phyloP scores from a whole-genome alignment of 2,329 filamentous ascomycete species.

The Diaporthe sp. region DNA sequence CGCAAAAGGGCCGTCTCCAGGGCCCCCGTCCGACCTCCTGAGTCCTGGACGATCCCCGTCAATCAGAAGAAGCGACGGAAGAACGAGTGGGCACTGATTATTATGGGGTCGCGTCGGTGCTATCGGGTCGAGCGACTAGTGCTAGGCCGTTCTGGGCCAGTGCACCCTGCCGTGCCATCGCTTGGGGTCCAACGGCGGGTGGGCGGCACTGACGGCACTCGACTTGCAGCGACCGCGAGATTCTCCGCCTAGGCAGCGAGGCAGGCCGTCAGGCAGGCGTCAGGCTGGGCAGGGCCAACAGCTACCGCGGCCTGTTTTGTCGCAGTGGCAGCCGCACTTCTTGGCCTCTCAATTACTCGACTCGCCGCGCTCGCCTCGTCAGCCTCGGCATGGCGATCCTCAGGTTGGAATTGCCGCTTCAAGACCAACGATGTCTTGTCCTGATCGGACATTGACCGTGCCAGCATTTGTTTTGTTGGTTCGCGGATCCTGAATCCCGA shows the following conservation, averaged over 20 bases:
- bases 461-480: constrained; percentile 25
- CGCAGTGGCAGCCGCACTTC: constrained; percentile 11
- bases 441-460: constrained; percentile 38
- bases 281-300: not conserved
- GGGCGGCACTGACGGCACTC: constrained; percentile 33
- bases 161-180: constrained; percentile 27
- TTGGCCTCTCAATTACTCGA: constrained; percentile 30
- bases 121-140: constrained; percentile 32
- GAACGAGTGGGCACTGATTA: constrained; percentile 22
- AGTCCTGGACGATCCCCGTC: constrained; percentile 25
- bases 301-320: not conserved
- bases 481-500: constrained; percentile 26
- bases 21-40: constrained; percentile 30
- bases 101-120: constrained; percentile 32
- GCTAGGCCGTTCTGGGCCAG: constrained; percentile 30
- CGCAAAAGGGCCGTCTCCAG: constrained; percentile 38
- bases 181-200: constrained; percentile 18
- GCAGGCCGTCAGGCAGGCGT: not conserved
- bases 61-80: constrained; percentile 32
- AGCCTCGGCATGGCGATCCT: constrained; percentile 25
- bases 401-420: constrained; percentile 28
- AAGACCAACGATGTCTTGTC: constrained; percentile 15
- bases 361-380: constrained; percentile 24
- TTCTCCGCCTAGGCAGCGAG: not conserved
- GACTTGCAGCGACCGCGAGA: constrained; percentile 31